A percentile compares a stretch with the other conserved stretches of the same genome.
phyloP scores from a whole-genome alignment of 139 green algal species.

The Haematococcus sp. region DNA sequence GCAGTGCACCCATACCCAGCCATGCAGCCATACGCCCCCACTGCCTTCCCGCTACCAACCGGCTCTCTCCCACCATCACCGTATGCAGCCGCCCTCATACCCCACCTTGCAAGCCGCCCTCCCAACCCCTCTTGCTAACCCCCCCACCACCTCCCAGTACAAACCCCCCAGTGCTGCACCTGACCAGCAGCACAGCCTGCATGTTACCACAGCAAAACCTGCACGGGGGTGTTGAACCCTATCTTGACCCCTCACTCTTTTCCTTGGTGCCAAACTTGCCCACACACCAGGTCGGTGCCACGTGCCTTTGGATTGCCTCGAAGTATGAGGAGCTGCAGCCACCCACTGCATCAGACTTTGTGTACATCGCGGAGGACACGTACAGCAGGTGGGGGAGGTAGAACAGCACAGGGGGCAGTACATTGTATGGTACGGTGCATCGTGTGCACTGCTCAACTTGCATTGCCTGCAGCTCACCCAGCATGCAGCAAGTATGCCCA shows the following conservation, averaged over 20 bases:
- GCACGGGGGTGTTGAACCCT: too few species aligned
- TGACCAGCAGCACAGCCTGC: too few species aligned
- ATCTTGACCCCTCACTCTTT: too few species aligned
- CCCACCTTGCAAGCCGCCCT: not conserved
- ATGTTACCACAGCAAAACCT: too few species aligned
- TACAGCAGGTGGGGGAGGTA: slow-evolving; percentile 67
- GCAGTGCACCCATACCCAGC: not conserved
- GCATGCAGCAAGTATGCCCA: too few species aligned
- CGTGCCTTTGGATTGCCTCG: slow-evolving; percentile 92
- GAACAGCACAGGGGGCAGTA: not conserved
- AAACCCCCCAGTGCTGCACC: too few species aligned
- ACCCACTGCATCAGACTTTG: slow-evolving; percentile 95
- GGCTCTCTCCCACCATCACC: not conserved
- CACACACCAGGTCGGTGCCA: slow-evolving; percentile 75
- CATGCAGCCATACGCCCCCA: not conserved
- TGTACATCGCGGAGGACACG: slow-evolving; percentile 97
- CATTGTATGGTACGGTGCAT: too few species aligned
- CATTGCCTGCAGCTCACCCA: too few species aligned
- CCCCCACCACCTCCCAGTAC: too few species aligned
- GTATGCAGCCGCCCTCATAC: not conserved
- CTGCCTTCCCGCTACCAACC: not conserved
- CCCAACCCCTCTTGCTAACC: not conserved
- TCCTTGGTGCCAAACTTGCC: not conserved
- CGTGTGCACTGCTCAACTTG: too few species aligned
- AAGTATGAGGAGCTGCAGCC: slow-evolving; percentile 99